Conservation (phyloP, 805 yeast genomes). For the Blastobotrys robertii region DNA sequence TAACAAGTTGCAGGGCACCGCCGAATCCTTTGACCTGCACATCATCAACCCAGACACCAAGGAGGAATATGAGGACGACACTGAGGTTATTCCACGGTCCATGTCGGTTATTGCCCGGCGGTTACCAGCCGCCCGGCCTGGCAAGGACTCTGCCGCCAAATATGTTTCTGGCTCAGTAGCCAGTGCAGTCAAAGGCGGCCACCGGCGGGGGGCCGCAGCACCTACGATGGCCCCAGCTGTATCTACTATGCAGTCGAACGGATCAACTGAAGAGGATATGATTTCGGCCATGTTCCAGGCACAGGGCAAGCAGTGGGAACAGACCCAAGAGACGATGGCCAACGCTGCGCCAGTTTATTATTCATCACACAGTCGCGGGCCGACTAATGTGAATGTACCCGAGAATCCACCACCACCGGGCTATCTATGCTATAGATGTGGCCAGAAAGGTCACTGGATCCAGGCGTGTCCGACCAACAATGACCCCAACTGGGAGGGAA, state of each 20-base stretch:
- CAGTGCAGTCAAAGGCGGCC: conserved; percentile 16
- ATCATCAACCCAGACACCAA: conserved; percentile 62
- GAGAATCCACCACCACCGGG: conserved; percentile 92
- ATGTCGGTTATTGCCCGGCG: conserved; percentile 73
- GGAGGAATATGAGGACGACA: conserved; percentile 78
- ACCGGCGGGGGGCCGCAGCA: conserved; percentile 8
- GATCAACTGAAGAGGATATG: conserved; percentile 71
- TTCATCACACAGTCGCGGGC: conserved; percentile 25
- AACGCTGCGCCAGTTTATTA: conserved; percentile 67
- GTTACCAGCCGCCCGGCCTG: conserved; percentile 51
- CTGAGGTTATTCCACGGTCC: conserved; percentile 84
- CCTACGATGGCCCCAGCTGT: conserved; percentile 23
- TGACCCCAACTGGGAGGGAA: conserved; percentile 91
- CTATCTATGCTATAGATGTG: conserved; percentile 93
- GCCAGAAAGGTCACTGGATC: conserved; percentile 92
- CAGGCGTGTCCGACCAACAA: conserved; percentile 89
- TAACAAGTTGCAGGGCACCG: conserved; percentile 73
- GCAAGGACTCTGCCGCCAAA: conserved; percentile 46
- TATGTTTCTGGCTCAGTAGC: conserved; percentile 46
- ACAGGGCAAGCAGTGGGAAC: conserved; percentile 91
- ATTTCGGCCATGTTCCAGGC: conserved; percentile 86
- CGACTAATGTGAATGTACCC: conserved; percentile 23
- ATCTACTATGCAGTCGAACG: conserved; percentile 9
- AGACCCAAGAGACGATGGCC: conserved; percentile 86
- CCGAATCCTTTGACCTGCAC: conserved; percentile 63